Evolutionary conservation across 306 rosid species (phyloP), one percentile per base, ranked within the genome.

Genomic region (Crotalaria pallida): DNA sequence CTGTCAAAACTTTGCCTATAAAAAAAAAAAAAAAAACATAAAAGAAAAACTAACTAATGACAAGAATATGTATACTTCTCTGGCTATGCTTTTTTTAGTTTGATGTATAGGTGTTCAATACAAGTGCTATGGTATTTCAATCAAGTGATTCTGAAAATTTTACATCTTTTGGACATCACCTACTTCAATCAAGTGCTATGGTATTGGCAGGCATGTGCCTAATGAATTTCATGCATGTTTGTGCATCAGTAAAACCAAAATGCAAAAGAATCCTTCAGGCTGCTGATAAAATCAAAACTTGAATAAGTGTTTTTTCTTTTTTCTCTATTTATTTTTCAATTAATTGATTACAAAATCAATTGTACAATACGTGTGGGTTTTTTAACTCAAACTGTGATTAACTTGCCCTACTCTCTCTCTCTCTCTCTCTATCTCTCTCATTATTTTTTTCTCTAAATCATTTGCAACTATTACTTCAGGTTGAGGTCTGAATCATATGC

Each of bases 401-500:
- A 27, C n/a, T 65, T 21, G 5, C 18, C 36, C 6, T 40, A 2
- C 15, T 44, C 31, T 50, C 26, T 33, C 9, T 13, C 12, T 23
- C 58, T 36, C 24, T 55, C 33, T 59, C 59, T 71, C 15, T 57
- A 18, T 23, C 58, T 70, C 51, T n/a, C n/a, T n/a, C n/a, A 17
- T 58, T 15, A 36, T 52, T 38, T 0, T 41, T 51, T 43, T 44
- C 18, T 52, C 55, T 67, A 24, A 73, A 60, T 29, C 24, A 74
- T 60, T 69, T 73, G 67, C 36, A 33, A 58, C 69, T 65, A 70
- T 63, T 55, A 38, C 26, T 71, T 71, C 78, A 90, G 98, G 84
- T 67, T 62, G 72, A 87, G 79, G 78, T 63, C 89, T 26, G 95
- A 81, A 77, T 83, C 96, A 49, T 75, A 71, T 67, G 75, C 73